These are phyloP conservation scores for Didymella glomerata DNA, from an alignment of 2,329 filamentous ascomycete genomes.

Conservation along the genomic window DNA sequence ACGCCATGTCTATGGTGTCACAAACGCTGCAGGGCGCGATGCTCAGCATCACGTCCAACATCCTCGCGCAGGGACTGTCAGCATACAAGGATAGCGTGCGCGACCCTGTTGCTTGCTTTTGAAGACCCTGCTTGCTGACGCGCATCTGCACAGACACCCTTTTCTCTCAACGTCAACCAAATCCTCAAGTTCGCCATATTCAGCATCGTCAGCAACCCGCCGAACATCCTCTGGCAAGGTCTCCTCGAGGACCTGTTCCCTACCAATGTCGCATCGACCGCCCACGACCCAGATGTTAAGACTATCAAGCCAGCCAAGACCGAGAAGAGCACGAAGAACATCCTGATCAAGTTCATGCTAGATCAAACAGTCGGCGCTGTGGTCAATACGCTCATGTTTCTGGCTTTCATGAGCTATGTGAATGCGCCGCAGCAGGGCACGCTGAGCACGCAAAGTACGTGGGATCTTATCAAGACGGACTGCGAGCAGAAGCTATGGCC, in stretches of 20 bases:
- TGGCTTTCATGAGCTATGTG: conserved; percentile 64
- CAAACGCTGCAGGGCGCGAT: conserved; percentile 67
- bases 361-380: conserved; percentile 74
- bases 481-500: conserved; percentile 64
- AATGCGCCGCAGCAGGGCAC: conserved; percentile 35
- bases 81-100: conserved; percentile 68
- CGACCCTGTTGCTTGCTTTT: conserved; percentile 1
- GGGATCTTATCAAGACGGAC: conserved; percentile 42
- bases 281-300: conserved; percentile 36
- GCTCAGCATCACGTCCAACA: conserved; percentile 72
- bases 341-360: conserved; percentile 70
- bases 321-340: conserved; percentile 67
- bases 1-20: conserved; percentile 46
- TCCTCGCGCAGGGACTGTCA: conserved; percentile 75
- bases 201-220: conserved; percentile 75
- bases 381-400: conserved; percentile 72
- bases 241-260: conserved; percentile 80
- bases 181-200: conserved; percentile 81
- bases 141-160: conserved; percentile 58
- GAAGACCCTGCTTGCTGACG: conserved; percentile 14
- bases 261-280: conserved; percentile 56
- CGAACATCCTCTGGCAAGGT: conserved; percentile 87
- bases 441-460: conserved; percentile 45
- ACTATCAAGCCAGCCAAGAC: conserved; percentile 36
- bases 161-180: conserved; percentile 70